Base-by-base conservation (phyloP, 2,329 filamentous ascomycete genomes). In the Blumeria hordei region DNA sequence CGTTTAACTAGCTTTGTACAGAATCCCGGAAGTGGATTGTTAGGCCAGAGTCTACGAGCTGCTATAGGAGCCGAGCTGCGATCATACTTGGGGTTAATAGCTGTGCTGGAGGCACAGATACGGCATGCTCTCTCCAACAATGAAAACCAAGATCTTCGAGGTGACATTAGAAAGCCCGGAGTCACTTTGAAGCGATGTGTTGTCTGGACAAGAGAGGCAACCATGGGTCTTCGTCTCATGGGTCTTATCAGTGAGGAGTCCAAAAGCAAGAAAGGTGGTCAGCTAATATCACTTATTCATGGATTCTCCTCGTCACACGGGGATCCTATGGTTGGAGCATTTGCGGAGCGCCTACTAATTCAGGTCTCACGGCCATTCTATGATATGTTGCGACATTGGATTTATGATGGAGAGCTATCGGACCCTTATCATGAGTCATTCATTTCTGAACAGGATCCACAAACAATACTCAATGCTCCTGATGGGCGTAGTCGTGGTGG, bases 371-470 rank as follows among this genome's bases (percentile, higher is more conserved):
- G 85, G 14, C 93, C 93, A 0, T 98, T 98, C 65, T 98, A 98
- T 67, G 86, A 93, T 63, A 95, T 98, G 71, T 73, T 98, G 55
- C 80, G 88, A 55, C 84, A 87, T 62, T 98, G 92, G 92, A 94
- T 98, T 53, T 98, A 98, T 64, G 90, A 98, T 63, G 92, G 92
- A 58, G 93, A 98, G 70, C 75, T 98, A 12, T 88, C 86, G n/a
- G 92, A 98, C 67, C 92, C 93, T 0, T 95, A 88, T 63, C 75
- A 80, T 55, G 92, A 98, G 64, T 98, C 98, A 68, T 96, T 98
- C 63, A 88, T 98, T 18, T 80, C 80, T 18, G 87, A 95, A 66
- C 86, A 90, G 61, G 77, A 81, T 54, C 74, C 77, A 5, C 69
- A 69, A 49, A 68, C 72, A 34, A 61, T 66, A 55, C 56, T 63